Percentiles rank a stretch among this genome's conserved stretches.
Conservation (phyloP, 2,329 filamentous ascomycete genomes). For the Pochonia chlamydosporia region DNA sequence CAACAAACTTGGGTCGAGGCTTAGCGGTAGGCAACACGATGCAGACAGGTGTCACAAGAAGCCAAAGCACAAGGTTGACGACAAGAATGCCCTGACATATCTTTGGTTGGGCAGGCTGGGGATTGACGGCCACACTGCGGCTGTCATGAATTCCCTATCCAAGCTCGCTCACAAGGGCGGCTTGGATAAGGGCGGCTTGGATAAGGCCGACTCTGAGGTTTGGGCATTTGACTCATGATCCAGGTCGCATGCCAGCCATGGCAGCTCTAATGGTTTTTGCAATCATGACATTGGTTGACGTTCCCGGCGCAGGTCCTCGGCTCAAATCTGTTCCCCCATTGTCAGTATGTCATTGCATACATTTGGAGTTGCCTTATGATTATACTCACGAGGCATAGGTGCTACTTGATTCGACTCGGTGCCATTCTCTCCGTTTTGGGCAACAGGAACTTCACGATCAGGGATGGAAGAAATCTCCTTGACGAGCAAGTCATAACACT, state of each 20-base stretch:
- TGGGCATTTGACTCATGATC: slow-evolving; percentile 8
- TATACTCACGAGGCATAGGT: neutral
- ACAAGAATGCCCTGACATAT: neutral
- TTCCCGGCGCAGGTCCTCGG: neutral
- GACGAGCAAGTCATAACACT: slow-evolving; percentile 17
- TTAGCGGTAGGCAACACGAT: too few species aligned
- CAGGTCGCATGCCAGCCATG: slow-evolving; percentile 18
- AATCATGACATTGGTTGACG: slow-evolving; percentile 24
- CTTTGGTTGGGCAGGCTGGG: neutral
- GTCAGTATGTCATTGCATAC: neutral
- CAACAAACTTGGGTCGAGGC: too few species aligned
- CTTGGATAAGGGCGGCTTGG: neutral
- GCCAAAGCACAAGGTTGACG: too few species aligned
- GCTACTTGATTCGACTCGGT: neutral
- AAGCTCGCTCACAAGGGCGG: neutral
- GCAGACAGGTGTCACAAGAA: too few species aligned
- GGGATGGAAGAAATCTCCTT: slow-evolving; percentile 19
- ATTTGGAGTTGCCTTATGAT: neutral
- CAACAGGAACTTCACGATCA: slow-evolving; percentile 16
- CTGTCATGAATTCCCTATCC: neutral
- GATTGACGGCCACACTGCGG: neutral
- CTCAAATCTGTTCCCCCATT: neutral
- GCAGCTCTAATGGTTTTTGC: slow-evolving; percentile 24
- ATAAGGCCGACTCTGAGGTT: neutral
- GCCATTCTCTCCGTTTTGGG: slow-evolving; percentile 1